Base-by-base conservation (phyloP, 1,284 basidiomycete species). In the Ceratobasidium sp. region DNA sequence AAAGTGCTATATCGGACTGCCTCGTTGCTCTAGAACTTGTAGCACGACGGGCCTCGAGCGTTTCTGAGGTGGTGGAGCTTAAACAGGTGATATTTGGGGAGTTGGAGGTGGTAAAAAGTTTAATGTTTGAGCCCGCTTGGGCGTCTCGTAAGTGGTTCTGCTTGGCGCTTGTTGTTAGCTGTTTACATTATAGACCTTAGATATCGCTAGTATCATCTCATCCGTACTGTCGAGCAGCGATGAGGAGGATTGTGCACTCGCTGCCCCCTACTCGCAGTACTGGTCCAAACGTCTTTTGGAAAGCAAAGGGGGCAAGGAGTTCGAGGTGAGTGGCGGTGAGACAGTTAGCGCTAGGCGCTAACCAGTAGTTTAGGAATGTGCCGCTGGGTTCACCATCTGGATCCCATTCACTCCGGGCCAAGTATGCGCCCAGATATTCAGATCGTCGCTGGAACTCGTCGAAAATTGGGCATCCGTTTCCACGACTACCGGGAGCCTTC, bases 231-330 rank as follows among this genome's bases (percentile, higher is more conserved):
- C 39, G 5, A 46, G 56, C 11, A 31, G n/a, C 27, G 37, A 71
- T 19, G 56, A 71, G 16, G 34, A 6, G 4, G 68, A 71, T 56
- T 31, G 53, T 9, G 68, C 68, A 16, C 46, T 71, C n/a, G 54
- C 56, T 13, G 41, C 68, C 16, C 68, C 68, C 13, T 71, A 48
- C 22, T 71, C 68, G 24, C 68, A 59, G 37, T 49, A 59, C 29
- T 71, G 68, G 68, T 71, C 54, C 6, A 41, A 41, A 11, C 19
- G 39, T 43, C 22, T 71, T 9, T 39, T 71, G 7, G 56, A 61
- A 34, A 39, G 31, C n/a, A 31, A 22, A 41, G n/a, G 24, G 11
- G n/a, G 5, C 4, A 16, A 43, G 11, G 64, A 68, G 19, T 29
- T 59, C 59, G 54, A 71, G 31, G 68, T 71, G 43, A 29, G 68